Evolutionary conservation across 805 yeast species (phyloP), one percentile per base, ranked within the genome.

Genomic region (Yarrowia phangngaensis): DNA sequence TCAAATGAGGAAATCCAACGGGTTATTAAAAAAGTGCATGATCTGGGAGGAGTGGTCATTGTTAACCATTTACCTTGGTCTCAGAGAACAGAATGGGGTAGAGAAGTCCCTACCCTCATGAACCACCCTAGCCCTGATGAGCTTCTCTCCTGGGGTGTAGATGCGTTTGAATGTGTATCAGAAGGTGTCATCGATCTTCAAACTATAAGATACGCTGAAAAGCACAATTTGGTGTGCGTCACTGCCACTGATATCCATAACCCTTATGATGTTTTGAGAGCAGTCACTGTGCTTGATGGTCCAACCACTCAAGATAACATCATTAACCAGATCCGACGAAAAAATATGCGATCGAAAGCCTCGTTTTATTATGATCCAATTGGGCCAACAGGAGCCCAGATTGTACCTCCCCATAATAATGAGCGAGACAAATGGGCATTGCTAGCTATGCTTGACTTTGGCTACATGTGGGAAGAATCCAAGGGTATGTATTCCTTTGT

Each of bases 1-100:
- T 20, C 52, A 3, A 57, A 57, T 28, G 53, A 50, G 11, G 60
- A 57, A 32, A 47, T 57, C 23, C 32, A 31, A 24, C 12, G 22
- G 4, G 60, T 52, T 9, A 57, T 57, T 23, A 22, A 51, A 17
- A 19, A 35, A 22, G 43, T 50, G 12, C 59, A 57, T 43, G 35
- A 40, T 8, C 51, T 57, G 27, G 60, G 60, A 3, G 60, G 60
- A 4, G 19, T 57, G 9, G 60, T 41, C 4, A 33, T 57, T 5
- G 60, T 52, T 11, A 56, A 56, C 35, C 60, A 57, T 43, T 47
- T 58, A 7, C 57, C 60, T 7, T 57, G 60, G 60, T 54, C 58
- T 8, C 27, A 40, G 20, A 32, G 48, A 4, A 47, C 57, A 2
- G 60, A 57, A 26, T 34, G 46, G 20, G 53, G 51, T 6, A 15